These are phyloP conservation scores for Nakazawaea wyomingensis DNA, from an alignment of 805 yeast genomes.

Conservation along the genomic window DNA sequence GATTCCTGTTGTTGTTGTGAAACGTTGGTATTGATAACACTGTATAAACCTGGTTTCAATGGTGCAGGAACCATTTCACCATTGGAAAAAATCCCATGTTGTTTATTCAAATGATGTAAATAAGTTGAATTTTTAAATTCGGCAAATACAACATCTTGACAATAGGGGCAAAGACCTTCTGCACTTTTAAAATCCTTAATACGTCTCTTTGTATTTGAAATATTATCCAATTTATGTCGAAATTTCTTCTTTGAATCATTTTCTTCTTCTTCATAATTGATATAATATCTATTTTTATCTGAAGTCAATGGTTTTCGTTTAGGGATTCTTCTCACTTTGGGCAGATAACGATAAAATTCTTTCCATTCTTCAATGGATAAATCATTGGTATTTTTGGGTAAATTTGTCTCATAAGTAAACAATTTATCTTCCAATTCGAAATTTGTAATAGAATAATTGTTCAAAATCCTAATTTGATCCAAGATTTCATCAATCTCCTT, in stretches of 20 bases:
- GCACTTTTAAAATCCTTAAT: neutral
- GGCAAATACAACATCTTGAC: conserved; percentile 16
- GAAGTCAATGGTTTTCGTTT: neutral
- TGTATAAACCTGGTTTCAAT: neutral
- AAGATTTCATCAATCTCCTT: neutral
- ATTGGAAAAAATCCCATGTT: conserved; percentile 27
- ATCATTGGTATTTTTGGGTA: neutral
- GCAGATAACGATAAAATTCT: neutral
- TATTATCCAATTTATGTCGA: neutral
- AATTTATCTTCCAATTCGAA: conserved; percentile 2
- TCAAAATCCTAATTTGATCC: neutral
- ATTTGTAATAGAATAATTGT: neutral
- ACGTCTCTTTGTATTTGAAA: neutral
- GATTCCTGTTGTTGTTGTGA: neutral
- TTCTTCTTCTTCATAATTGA: neutral
- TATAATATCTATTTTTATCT: neutral
- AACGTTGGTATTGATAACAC: neutral
- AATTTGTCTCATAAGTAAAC: neutral
- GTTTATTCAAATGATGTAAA: conserved; percentile 27
- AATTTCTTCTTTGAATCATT: no score
- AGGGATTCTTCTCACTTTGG: conserved; percentile 6
- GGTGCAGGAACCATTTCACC: conserved; percentile 24
- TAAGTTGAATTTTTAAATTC: conserved; percentile 26
- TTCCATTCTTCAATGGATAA: neutral
- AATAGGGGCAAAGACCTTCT: conserved; percentile 11